These are phyloP conservation scores for Vaccinium macrocarpon DNA, from an alignment of 148 eudicot genomes.

Conservation along the genomic window DNA sequence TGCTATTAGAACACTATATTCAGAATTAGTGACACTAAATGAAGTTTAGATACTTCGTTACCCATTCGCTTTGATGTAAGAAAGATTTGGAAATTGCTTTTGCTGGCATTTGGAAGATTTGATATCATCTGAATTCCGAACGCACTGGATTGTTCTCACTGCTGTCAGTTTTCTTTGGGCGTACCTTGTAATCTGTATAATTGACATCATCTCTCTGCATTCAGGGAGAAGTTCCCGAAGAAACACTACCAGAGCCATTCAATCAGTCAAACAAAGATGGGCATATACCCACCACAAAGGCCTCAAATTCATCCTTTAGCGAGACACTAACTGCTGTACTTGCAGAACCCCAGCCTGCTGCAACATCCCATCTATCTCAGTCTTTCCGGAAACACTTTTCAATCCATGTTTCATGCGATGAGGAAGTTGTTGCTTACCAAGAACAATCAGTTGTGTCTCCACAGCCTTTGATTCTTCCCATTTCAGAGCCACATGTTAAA, in stretches of 20 bases:
- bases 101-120: neutral
- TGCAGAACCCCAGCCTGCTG: conserved; percentile 6
- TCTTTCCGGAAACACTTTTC: conserved; percentile 58
- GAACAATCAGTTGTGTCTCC: neutral
- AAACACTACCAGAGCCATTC: conserved; percentile 59
- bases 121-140: neutral
- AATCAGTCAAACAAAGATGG: conserved; percentile 31
- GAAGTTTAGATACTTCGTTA: neutral
- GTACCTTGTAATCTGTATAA: neutral
- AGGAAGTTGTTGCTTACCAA: neutral
- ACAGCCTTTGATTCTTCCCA: neutral
- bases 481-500: neutral
- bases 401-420: conserved; percentile 7
- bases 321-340: conserved; percentile 4
- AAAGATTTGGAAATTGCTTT: neutral
- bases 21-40: neutral
- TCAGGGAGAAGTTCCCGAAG: conserved; percentile 79
- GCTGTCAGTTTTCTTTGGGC: neutral
- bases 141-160: neutral
- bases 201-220: conserved; percentile 9
- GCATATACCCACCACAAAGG: conserved; percentile 15
- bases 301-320: conserved; percentile 9
- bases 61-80: neutral
- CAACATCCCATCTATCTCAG: conserved; percentile 53
- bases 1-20: neutral